Evolutionary conservation across 257 asterid genomes (phyloP), one percentile per base, ranked within the genome.

Genomic region (Nicotiana sylvestris): DNA sequence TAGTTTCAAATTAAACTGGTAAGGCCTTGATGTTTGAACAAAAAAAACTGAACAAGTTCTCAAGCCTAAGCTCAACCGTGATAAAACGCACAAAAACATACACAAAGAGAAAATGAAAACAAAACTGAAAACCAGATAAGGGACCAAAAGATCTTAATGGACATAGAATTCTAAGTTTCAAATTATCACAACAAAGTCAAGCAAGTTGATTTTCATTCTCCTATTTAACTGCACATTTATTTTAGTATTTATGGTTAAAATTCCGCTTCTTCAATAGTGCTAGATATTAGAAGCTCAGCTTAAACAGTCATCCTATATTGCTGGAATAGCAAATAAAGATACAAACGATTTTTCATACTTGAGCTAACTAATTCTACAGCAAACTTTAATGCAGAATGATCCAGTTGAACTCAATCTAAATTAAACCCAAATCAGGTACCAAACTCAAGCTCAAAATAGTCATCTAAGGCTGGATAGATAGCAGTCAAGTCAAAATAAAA

Each of bases 251-350:
- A 74, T 74, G 79, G 79, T 49, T 46, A 72, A 30, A 30, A 70
- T 12, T 46, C 9, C 25, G 25, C 9, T 49, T 49, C 62, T 74
- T 74, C 61, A 60, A 72, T 13, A 25, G 62, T 74, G 79, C 79
- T 49, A 74, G 39, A 74, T 74, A 74, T 5, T 13, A 74, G 61
- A 72, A 74, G 39, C 79, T 74, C 79, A 46, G 79, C 62, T 74
- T 27, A 25, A 74, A 49, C 3, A 2, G 79, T 56, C 51, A 27
- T 46, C 12, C 13, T 27, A 74, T 49, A 35, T 46, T 53, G 10
- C 49, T 49, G 21, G 62, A 25, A 25, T 46, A 3, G 61, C 21
- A 4, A 49, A 49, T 49, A 49, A 72, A 49, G 79, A 49, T 74
- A 74, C 60, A 74, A 25, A 49, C 30, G 51, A 74, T 49, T 46